Base-by-base conservation (phyloP, 2,329 filamentous ascomycete genomes). In the Clarireedia hainanense region DNA sequence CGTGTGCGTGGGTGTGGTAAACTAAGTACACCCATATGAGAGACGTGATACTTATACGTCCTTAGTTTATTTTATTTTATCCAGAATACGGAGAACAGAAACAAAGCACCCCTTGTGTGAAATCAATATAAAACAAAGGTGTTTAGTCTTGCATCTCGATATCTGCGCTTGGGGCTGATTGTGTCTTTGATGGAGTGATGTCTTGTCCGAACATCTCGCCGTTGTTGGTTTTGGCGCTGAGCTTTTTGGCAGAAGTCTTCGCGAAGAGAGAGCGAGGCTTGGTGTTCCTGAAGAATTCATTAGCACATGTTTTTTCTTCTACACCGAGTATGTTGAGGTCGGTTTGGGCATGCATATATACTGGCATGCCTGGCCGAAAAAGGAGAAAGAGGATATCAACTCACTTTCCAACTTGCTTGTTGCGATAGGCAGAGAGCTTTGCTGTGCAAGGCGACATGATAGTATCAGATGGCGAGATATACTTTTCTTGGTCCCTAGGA, bases 361-460 rank as follows among this genome's bases (percentile, higher is more conserved):
- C 9, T 34, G 30, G 10, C 30, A 34, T 34, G 30, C 9, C 30
- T 34, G 30, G 5, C 30, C 30, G 10, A 5, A 51, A 45, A 6
- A 23, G 26, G 27, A 40, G 30, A 42, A 10, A 5, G 15, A 14
- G n/a, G 15, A 39, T 20, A 23, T 78, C 81, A 69, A 89, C 52
- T 55, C 34, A 55, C 86, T 91, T 92, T 74, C 80, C 80, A 60
- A 84, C 84, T 67, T 89, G 85, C 76, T 90, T 91, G 74, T 82
- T 88, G 73, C 88, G 87, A 72, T 91, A 83, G 42, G 86, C 85
- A 61, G 80, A 86, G 65, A 94, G 80, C 79, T 94, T 94, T 71
- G 88, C 85, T 17, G 85, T 88, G 72, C 88, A 91, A 37, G 89
- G 89, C 65, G 86, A 91, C 84, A 91, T 88, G 76, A 95, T 91